Base-by-base conservation (phyloP, 768 basidiomycete genomes). In the Termitomyces sp. region DNA sequence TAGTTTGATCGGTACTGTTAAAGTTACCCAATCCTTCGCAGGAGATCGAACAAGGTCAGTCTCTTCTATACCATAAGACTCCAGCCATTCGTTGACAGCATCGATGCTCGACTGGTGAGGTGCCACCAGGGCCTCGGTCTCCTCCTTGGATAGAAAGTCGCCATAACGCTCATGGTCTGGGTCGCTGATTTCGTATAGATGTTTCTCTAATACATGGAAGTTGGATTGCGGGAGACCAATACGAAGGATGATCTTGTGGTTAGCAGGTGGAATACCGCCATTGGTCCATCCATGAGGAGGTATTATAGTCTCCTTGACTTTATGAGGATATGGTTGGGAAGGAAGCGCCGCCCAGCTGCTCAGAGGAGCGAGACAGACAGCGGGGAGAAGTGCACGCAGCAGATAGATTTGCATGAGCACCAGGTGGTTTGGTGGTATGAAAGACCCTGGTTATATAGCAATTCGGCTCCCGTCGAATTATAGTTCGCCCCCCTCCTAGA, bases 1-100 rank as follows among this genome's bases (percentile, higher is more conserved):
- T 25, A 83, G 59, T 34, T 70, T 62, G 44, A 91, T 75, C 0
- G 86, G 79, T 7, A 88, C 70, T 12, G 68, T 80, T 40, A 88
- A 66, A 6, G 75, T 81, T 12, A 89, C 71, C 88, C 87, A 91
- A 59, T 89, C 88, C 47, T 79, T 76, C 0, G 87, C 86, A 3
- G 84, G 77, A 11, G 88, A 86, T 9, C 82, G 80, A 41, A 69
- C 59, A 21, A 83, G 61, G 54, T 79, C 74, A 40, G 73, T 66
- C 43, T 80, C 78, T 16, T 63, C 58, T 27, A 89, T 68, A 32
- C 83, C 85, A 56, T 86, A 76, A 3, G 73, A 74, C 0, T 70
- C 71, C 14, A 90, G 72, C 88, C 89, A 91, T 60, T 78, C 75
- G 37, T 80, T 73, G 32, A 90, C 86, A 4, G 73, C 64, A 34